Evolutionary conservation across 208 protist species (phyloP).

Genomic region (Wallacemonas rigidus): DNA sequence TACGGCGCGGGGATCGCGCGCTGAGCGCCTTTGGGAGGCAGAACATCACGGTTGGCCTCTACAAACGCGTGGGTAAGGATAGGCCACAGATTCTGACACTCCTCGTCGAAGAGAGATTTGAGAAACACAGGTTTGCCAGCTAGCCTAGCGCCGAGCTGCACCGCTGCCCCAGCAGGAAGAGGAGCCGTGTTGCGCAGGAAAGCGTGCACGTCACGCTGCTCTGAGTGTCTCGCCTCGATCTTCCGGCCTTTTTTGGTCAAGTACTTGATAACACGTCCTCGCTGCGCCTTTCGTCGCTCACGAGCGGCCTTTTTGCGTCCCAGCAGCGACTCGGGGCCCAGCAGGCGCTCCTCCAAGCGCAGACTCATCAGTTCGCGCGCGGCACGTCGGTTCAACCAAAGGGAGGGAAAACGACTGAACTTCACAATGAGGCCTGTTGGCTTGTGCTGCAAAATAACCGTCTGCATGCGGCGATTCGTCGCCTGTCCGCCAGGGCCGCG

Average conservation of each 20-base stretch:
- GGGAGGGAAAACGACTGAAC: conserved; percentile 85
- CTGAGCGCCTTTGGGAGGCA: background rate
- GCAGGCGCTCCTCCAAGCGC: conserved; percentile 70
- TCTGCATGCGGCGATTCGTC: conserved; percentile 88
- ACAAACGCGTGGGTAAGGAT: conserved; percentile 47
- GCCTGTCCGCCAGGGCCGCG: conserved; percentile 85
- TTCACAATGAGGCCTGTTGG: conserved; percentile 76
- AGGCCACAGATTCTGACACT: conserved; percentile 77
- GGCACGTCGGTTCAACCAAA: conserved; percentile 81
- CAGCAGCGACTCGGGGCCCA: conserved; percentile 54
- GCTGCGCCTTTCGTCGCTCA: conserved; percentile 33
- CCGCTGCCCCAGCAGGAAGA: conserved; percentile 22
- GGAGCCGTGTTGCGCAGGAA: conserved; percentile 39
- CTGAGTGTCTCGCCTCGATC: conserved; percentile 29
- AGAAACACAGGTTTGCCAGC: conserved; percentile 31
- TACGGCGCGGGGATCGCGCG: background rate
- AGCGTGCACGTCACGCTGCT: conserved; percentile 40
- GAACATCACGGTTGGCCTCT: conserved; percentile 3
- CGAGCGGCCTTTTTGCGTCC: conserved; percentile 26
- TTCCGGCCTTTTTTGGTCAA: conserved; percentile 40
- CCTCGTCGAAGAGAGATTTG: conserved; percentile 53
- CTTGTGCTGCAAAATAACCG: conserved; percentile 67
- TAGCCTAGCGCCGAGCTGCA: conserved; percentile 22
- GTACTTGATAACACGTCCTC: conserved; percentile 21
- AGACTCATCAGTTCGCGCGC: conserved; percentile 77